Percentiles rank a stretch among this genome's conserved stretches.
phyloP scores from a whole-genome alignment of 2,329 filamentous ascomycete species.

The Beauveria caledonica region DNA sequence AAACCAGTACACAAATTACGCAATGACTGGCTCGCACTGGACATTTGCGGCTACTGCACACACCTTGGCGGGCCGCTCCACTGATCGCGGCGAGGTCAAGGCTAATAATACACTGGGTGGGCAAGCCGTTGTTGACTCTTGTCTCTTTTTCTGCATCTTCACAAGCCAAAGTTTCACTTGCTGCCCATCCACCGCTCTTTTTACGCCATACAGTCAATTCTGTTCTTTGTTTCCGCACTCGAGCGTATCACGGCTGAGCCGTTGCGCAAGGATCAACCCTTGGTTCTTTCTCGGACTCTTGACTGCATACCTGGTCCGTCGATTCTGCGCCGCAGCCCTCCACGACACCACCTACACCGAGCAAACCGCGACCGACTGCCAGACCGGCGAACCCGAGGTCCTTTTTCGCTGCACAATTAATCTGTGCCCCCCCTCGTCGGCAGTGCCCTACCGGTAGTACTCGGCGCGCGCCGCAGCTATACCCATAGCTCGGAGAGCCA shows the following conservation, averaged over 20 bases:
- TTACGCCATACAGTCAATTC: background rate
- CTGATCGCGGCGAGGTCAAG: background rate
- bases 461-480: background rate
- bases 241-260: background rate
- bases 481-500: constrained; percentile 16
- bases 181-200: constrained; percentile 10
- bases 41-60: background rate
- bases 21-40: background rate
- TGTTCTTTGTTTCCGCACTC: background rate
- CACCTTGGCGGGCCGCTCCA: background rate
- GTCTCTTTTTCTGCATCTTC: constrained; percentile 6
- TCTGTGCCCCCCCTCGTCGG: background rate
- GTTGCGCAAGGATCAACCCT: background rate
- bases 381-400: background rate
- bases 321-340: background rate
- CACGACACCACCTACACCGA: background rate
- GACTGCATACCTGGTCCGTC: background rate
- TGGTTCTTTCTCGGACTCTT: background rate
- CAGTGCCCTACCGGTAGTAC: background rate
- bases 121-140: constrained; percentile 10
- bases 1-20: background rate
- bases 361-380: background rate
- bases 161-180: constrained; percentile 10
- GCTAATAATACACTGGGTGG: background rate
- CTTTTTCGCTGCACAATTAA: background rate